phyloP scores from a whole-genome alignment of 345 rosid species.

The Populus pruinosa region DNA sequence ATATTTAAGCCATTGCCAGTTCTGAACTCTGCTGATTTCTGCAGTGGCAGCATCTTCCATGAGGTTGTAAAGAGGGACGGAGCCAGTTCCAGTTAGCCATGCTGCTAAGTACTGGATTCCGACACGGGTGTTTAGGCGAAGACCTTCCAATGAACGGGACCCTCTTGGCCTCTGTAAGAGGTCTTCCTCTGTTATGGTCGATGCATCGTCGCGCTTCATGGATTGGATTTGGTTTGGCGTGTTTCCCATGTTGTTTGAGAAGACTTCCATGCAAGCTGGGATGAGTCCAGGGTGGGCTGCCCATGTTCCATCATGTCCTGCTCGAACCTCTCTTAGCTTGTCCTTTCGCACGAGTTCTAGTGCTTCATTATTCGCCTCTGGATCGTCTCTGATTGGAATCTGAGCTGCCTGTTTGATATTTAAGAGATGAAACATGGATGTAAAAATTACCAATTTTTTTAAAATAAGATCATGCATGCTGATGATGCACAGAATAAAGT shows the following conservation, averaged over 20 bases:
- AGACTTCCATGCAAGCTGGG: conserved; percentile 64
- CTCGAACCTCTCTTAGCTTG: conserved; percentile 79
- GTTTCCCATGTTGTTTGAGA: conserved; percentile 65
- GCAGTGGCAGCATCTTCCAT: conserved; percentile 98
- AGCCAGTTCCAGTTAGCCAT: conserved; percentile 85
- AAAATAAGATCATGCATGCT: background rate
- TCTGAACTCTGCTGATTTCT: conserved; percentile 90
- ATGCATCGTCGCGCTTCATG: conserved; percentile 62
- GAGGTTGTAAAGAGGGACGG: conserved; percentile 88
- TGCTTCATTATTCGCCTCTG: conserved; percentile 73
- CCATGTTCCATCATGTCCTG: conserved; percentile 98
- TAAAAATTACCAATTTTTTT: background rate
- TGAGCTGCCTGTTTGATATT: conserved; percentile 74
- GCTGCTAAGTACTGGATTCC: conserved; percentile 90
- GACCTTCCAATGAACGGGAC: conserved; percentile 73
- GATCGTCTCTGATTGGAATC: conserved; percentile 82
- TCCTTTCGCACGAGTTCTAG: conserved; percentile 80
- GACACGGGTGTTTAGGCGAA: conserved; percentile 80
- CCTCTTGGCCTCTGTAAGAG: conserved; percentile 83
- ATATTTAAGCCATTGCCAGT: conserved; percentile 92
- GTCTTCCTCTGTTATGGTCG: conserved; percentile 63
- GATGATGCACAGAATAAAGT: background rate
- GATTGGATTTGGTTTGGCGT: conserved; percentile 61
- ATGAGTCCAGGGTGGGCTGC: conserved; percentile 96
- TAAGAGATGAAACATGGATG: background rate